Percentiles rank a stretch among this genome's conserved stretches.
phyloP scores from a whole-genome alignment of 257 asterid species.

The Craterostigma plantagineum region DNA sequence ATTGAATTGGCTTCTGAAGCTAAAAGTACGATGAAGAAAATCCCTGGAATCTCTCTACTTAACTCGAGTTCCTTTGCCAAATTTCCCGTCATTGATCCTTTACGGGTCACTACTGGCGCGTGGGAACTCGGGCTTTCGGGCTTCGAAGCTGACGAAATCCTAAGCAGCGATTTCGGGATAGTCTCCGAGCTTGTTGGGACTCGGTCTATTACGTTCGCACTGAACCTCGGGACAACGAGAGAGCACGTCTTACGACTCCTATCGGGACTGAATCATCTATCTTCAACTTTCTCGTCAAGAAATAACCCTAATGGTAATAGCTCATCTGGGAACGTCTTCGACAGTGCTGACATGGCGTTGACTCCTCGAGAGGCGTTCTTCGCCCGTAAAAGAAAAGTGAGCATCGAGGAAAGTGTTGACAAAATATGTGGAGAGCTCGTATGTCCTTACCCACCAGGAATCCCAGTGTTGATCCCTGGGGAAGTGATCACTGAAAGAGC shows the following conservation, averaged over 20 bases:
- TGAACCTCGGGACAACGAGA: conserved; percentile 61
- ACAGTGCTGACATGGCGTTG: conserved; percentile 20
- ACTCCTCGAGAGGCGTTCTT: conserved; percentile 82
- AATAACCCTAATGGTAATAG: conserved; percentile 3
- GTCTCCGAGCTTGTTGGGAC: conserved; percentile 66
- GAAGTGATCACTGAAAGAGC: conserved; percentile 42
- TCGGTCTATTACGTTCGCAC: conserved; percentile 40
- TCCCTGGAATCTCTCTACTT: conserved; percentile 31
- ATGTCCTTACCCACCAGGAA: conserved; percentile 57
- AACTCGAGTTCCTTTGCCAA: conserved; percentile 16
- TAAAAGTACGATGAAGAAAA: conserved; percentile 19
- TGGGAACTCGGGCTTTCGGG: conserved; percentile 46
- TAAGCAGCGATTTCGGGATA: conserved; percentile 33
- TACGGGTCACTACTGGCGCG: conserved; percentile 42
- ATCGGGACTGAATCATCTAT: conserved; percentile 39
- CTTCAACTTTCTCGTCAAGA: too few species aligned
- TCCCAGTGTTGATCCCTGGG: conserved; percentile 39
- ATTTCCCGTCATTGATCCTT: conserved; percentile 36
- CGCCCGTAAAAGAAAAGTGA: conserved; percentile 33
- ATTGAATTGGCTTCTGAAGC: conserved; percentile 43
- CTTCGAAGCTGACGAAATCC: conserved; percentile 49
- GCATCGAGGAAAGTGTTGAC: conserved; percentile 32
- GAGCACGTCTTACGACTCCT: conserved; percentile 46
- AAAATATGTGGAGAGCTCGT: conserved; percentile 47
- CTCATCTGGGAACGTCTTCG: not conserved